A percentile compares a stretch with the other conserved stretches of the same genome.
Conservation (phyloP, 129 eudicot genomes). For the Saussurea involucrata region DNA sequence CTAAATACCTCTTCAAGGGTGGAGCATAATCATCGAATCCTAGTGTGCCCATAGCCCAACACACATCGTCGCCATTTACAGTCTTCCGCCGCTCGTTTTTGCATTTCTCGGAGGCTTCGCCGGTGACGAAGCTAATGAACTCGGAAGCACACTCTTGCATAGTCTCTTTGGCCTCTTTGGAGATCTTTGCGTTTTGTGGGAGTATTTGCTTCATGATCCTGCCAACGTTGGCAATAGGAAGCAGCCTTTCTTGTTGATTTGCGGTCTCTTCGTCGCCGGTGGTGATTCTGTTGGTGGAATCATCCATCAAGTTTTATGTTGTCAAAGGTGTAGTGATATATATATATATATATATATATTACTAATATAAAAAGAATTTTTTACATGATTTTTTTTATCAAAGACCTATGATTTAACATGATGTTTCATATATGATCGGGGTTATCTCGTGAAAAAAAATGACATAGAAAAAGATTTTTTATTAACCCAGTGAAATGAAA, state of each 20-base stretch:
- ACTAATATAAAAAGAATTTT: too few species aligned
- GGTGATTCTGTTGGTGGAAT: conserved; percentile 25
- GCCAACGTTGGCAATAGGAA: conserved; percentile 66
- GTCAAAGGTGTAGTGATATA: conserved; percentile 23
- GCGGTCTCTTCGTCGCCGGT: conserved; percentile 22
- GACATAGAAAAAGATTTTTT: too few species aligned
- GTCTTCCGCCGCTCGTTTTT: conserved; percentile 52
- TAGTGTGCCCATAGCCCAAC: conserved; percentile 50
- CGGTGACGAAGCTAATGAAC: conserved; percentile 63
- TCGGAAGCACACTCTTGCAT: conserved; percentile 68
- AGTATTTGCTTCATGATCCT: conserved; percentile 56
- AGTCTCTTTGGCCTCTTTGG: conserved; percentile 58
- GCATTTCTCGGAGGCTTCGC: conserved; percentile 63
- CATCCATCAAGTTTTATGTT: conserved; percentile 35
- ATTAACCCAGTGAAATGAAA: too few species aligned
- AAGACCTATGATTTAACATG: too few species aligned
- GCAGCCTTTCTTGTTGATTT: conserved; percentile 44
- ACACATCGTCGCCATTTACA: conserved; percentile 56
- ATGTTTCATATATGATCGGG: too few species aligned
- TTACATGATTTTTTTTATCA: too few species aligned
- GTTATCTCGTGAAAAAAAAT: too few species aligned
- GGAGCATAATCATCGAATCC: conserved; percentile 55
- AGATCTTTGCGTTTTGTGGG: conserved; percentile 54
- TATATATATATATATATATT: not conserved
- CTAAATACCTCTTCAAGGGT: conserved; percentile 51